Base-by-base conservation (phyloP, 2,329 filamentous ascomycete species). In the Colletotrichum spaethianum region DNA sequence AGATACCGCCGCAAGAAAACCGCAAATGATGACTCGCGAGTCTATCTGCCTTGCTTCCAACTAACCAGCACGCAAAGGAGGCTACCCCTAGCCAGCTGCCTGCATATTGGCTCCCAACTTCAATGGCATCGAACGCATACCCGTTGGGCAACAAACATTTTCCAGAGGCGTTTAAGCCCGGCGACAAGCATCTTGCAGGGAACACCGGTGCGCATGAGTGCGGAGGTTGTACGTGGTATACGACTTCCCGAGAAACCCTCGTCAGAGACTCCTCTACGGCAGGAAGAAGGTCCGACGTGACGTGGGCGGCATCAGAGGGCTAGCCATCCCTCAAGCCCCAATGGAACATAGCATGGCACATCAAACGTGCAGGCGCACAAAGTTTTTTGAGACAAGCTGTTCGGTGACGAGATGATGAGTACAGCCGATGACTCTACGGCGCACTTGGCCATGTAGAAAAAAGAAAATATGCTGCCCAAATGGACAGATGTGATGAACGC, bases 331-430 rank as follows among this genome's bases (percentile, higher is more conserved):
- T 23, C 44, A 26, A 50, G 59, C 50, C 23, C 40, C n/a, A 18
- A 56, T 12, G 40, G 23, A 26, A 33, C 38, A 48, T 42, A 23
- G 50, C 50, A 38, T 36, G 33, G 23, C 28, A n/a, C 44, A 31
- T 68, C 40, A 7, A 55, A 55, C 14, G 31, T 31, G 50, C 56
- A 33, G 36, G 42, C 23, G 26, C 12, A 38, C 40, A n/a, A 4
- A 14, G 31, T 12, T n/a, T 12, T n/a, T 23, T 6, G 59, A 62
- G 28, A 50, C 33, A 26, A 7, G 7, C 28, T 46, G 4, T 23
- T 62, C n/a, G 59, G n/a, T 23, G 61, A 65, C 61, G 33, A 64
- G 23, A 56, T 33, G 28, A 38, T 44, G 42, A 36, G 61, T 42
- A 42, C 40, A 38, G 50, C 31, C 33, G 31, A 53, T 61, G 55